A percentile compares a stretch with the other conserved stretches of the same genome.
Conservation (phyloP, 805 yeast species). For the Wickerhamomyces canadensis region DNA sequence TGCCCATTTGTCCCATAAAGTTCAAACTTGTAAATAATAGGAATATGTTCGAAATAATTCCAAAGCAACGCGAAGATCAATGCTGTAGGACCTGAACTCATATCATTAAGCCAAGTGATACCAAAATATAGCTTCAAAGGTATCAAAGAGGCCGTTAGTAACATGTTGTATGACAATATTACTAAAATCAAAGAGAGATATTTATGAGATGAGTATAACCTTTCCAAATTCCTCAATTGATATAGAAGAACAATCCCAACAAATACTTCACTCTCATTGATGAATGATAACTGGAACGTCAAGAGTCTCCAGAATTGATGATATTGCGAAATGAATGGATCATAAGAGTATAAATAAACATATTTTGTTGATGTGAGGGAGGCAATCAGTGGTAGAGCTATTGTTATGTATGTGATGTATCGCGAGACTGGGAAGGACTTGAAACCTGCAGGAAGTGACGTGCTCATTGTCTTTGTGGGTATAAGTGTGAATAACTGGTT, state of each 20-base stretch:
- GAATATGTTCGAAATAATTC: slow-evolving; percentile 32
- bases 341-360: slow-evolving; percentile 25
- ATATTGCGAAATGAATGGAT: slow-evolving; percentile 31
- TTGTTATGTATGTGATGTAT: slow-evolving; percentile 16
- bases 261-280: slow-evolving; percentile 31
- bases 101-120: slow-evolving; percentile 9
- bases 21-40: slow-evolving; percentile 34
- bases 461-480: no score
- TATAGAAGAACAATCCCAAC: slow-evolving; percentile 30
- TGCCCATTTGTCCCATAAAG: slow-evolving; percentile 12
- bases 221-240: slow-evolving; percentile 32
- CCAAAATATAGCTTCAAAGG: slow-evolving; percentile 17
- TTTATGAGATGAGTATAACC: slow-evolving; percentile 32
- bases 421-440: slow-evolving; percentile 30
- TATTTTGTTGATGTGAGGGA: slow-evolving; percentile 33
- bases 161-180: slow-evolving; percentile 12
- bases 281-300: slow-evolving; percentile 19
- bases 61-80: slow-evolving; percentile 30
- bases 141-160: slow-evolving; percentile 8
- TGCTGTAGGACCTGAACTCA: slow-evolving; percentile 28
- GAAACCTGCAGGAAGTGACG: slow-evolving; percentile 33
- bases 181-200: slow-evolving; percentile 22
- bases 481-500: no score
- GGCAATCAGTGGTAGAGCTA: slow-evolving; percentile 27
- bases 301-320: slow-evolving; percentile 24